Evolutionary conservation across 2,329 filamentous ascomycete genomes (phyloP).

Genomic region (Aspergillus tamarii): DNA sequence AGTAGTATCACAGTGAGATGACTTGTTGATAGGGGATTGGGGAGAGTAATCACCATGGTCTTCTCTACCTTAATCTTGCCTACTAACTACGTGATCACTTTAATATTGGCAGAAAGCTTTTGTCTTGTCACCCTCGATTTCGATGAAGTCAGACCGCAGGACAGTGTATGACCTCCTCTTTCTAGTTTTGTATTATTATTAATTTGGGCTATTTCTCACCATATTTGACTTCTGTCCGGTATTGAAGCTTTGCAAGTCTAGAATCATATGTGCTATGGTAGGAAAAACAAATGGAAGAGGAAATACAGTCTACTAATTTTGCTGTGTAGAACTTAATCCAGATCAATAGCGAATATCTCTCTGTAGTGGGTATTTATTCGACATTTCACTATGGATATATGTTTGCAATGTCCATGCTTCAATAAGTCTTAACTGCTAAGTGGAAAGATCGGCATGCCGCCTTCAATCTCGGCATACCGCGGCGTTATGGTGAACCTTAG

Average conservation of each 20-base stretch:
- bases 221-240: background rate
- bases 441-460: slow-evolving; percentile 20
- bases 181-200: background rate
- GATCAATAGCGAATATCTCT: background rate
- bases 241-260: background rate
- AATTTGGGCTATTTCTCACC: background rate
- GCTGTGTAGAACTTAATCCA: background rate
- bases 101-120: background rate
- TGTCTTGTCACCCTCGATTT: too few relatives aligned
- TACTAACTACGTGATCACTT: background rate
- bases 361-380: background rate
- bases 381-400: background rate
- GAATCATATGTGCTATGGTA: background rate
- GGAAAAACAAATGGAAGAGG: background rate
- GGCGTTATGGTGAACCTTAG: background rate
- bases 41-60: background rate
- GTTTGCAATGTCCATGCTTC: background rate
- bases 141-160: too few relatives aligned
- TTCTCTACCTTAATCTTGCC: background rate
- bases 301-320: background rate
- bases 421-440: background rate
- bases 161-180: background rate
- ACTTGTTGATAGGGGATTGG: too few relatives aligned
- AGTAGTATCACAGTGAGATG: background rate
- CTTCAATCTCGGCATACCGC: slow-evolving; percentile 16